These are phyloP conservation scores for Arthrobotrys conoides DNA, from an alignment of 2,329 filamentous ascomycete species.

Conservation along the genomic window DNA sequence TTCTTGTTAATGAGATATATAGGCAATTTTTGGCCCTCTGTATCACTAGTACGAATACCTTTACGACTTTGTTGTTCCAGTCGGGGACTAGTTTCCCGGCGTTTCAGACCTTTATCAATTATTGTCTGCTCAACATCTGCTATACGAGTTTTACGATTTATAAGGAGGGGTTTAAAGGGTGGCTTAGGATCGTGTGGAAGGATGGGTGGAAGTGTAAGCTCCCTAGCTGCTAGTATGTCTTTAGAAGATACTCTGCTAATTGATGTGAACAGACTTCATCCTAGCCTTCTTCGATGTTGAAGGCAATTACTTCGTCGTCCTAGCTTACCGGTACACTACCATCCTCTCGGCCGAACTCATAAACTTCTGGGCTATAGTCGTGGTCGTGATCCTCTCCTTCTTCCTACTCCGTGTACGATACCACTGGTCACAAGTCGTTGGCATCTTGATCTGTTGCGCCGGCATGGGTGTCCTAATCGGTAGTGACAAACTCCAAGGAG, in stretches of 20 bases:
- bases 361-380: constrained; percentile 98
- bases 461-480: constrained; percentile 72
- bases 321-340: constrained; percentile 93
- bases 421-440: constrained; percentile 84
- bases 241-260: too few species aligned
- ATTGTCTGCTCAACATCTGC: constrained; percentile 83
- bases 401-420: constrained; percentile 88
- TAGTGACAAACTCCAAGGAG: constrained; percentile 61
- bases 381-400: constrained; percentile 89
- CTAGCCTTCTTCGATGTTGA: constrained; percentile 93
- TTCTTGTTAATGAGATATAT: constrained; percentile 28
- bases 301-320: constrained; percentile 97
- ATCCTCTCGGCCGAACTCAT: constrained; percentile 93
- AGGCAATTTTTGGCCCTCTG: constrained; percentile 85
- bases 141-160: constrained; percentile 86
- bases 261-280: constrained; percentile 78
- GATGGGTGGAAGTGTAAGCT: constrained; percentile 86
- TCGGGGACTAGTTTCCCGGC: constrained; percentile 86
- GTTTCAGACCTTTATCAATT: constrained; percentile 97
- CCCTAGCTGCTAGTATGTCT: too few species aligned
- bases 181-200: constrained; percentile 74
- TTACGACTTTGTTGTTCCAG: constrained; percentile 80
- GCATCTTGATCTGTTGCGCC: constrained; percentile 90
- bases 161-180: constrained; percentile 81
- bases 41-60: constrained; percentile 93